Conservation (phyloP, 768 basidiomycete species). For the Tricholoma terreum region DNA sequence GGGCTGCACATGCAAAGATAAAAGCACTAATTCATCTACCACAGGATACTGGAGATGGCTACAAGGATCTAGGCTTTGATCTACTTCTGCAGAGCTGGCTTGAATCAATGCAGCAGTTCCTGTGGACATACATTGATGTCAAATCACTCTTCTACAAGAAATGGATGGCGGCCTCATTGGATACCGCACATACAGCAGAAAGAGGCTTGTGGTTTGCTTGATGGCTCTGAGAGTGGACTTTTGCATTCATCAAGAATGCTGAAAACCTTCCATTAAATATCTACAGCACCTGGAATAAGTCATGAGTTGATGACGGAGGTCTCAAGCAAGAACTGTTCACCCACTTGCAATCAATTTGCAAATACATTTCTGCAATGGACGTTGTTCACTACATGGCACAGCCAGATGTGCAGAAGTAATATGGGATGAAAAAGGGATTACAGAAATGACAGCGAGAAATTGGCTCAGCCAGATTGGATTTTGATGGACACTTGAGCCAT, state of each 20-base stretch:
- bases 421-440: slow-evolving; percentile 18
- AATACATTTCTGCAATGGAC: slow-evolving; percentile 10
- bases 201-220: too few species aligned
- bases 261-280: too few species aligned
- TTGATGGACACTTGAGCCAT: slow-evolving; percentile 20
- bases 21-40: not conserved
- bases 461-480: slow-evolving; percentile 32
- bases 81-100: not conserved
- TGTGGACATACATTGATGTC: slow-evolving; percentile 1
- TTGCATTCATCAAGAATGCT: too few species aligned
- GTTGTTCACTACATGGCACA: slow-evolving; percentile 6
- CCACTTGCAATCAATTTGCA: slow-evolving; percentile 5
- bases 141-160: not conserved
- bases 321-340: slow-evolving; percentile 4
- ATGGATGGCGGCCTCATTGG: too few species aligned
- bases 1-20: not conserved
- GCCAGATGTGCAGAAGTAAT: slow-evolving; percentile 1
- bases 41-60: not conserved
- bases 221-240: too few species aligned
- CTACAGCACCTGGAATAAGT: slow-evolving; percentile 7
- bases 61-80: slow-evolving; percentile 5
- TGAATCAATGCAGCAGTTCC: slow-evolving; percentile 4
- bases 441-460: too few species aligned
- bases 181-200: not conserved
- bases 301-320: slow-evolving; percentile 3